Evolutionary conservation across 169 alveolate species (phyloP), one percentile per base, ranked within the genome.

Genomic region (Toxoplasma gondii): DNA sequence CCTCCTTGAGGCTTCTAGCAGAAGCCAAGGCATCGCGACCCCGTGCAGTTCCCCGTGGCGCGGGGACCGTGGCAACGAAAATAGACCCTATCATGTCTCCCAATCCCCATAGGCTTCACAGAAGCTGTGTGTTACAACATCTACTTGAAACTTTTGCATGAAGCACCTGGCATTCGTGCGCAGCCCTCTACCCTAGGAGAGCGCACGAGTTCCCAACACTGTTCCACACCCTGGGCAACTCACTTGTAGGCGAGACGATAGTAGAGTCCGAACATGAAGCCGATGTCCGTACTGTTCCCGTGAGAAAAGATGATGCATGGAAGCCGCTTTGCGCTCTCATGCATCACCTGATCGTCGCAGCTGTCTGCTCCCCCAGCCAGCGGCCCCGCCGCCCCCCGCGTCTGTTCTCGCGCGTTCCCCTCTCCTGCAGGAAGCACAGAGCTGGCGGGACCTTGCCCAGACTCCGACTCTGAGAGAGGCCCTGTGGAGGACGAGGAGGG

Each of bases 221-320:
- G 12, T 12, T 49, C 12, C 58, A 4, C 58, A 49, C 58, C 58
- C 58, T n/a, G n/a, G n/a, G 58, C 58, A 4, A 12, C 90, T 38
- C 36, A 82, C 90, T 31, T 82, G 39, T 82, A 82, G 10, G 67
- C 90, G 24, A 82, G 90, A 34, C 94, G 67, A 81, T 92, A 92
- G 80, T 92, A 88, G 39, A 92, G 94, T 10, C 92, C 92, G 39
- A 92, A 92, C 95, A 92, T 92, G 82, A 39, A 87, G 24, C 99
- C 99, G 38, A 98, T 94, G 91, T 98, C 99, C 39, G 98, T 96
- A 96, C 97, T 96, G 95, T 98, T 98, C 38, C 99, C 99, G 95
- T 98, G 99, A 41, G 98, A 96, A 93, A 95, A 98, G 34, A 98
- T 93, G 67, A 98, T 92, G 53, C 96, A 94, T 54, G 92, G 96